Conservation (phyloP, 2,329 filamentous ascomycete genomes). For the Pseudogymnoascus destructans region DNA sequence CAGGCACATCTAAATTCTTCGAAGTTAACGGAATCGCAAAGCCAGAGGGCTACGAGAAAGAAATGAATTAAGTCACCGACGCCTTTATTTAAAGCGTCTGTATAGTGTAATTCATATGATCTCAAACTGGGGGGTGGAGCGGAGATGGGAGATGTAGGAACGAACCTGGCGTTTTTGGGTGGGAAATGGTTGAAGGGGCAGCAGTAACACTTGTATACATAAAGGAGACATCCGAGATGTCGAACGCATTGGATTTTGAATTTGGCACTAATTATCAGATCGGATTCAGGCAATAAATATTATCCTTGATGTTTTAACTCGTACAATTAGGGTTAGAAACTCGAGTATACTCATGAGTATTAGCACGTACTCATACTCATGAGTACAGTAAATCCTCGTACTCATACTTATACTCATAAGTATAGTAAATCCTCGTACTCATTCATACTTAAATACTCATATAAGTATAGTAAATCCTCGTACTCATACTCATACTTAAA, state of each 20-base stretch:
- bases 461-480: too few species aligned
- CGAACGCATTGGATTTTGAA: not conserved
- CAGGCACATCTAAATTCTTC: constrained; percentile 76
- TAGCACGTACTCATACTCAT: too few species aligned
- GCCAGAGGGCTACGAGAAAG: constrained; percentile 71
- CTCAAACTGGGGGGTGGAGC: not conserved
- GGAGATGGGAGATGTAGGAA: not conserved
- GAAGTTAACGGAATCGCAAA: constrained; percentile 70
- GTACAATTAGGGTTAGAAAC: too few species aligned
- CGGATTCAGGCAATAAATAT: not conserved
- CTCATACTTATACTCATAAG: too few species aligned
- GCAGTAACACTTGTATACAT: not conserved
- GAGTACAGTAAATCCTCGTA: too few species aligned
- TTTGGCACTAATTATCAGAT: not conserved
- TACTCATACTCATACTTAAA: too few species aligned
- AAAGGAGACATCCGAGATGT: not conserved
- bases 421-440: too few species aligned
- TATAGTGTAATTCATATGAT: not conserved
- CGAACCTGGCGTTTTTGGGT: constrained; percentile 4
- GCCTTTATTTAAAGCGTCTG: not conserved
- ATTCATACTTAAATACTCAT: too few species aligned
- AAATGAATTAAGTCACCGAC: constrained; percentile 38
- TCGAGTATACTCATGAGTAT: too few species aligned
- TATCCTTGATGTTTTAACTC: not conserved
- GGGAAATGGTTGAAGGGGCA: not conserved